A percentile compares a stretch with the other conserved stretches of the same genome.
These are phyloP conservation scores for Lentinula novae-zelandiae DNA, from an alignment of 1,284 basidiomycete genomes.

Conservation along the genomic window DNA sequence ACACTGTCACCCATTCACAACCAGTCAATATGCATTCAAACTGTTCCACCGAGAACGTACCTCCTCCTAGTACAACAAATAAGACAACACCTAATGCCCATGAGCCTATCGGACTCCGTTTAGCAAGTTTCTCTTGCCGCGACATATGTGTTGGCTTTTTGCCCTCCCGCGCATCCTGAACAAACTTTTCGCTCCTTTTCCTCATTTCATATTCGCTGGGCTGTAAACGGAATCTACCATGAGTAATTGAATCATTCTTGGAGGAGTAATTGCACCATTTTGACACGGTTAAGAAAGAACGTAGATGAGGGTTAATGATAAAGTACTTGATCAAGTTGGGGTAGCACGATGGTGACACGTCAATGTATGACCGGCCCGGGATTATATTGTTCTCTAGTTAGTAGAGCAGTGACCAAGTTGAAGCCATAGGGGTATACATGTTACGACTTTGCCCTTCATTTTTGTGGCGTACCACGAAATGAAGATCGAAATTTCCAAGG, in stretches of 20 bases:
- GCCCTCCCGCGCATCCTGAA: constrained; percentile 62
- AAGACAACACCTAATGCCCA: constrained; percentile 67
- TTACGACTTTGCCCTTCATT: too few relatives aligned
- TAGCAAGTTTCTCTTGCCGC: constrained; percentile 63
- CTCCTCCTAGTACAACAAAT: constrained; percentile 75
- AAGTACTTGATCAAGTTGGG: too few relatives aligned
- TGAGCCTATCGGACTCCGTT: constrained; percentile 65
- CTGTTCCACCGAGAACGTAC: constrained; percentile 35
- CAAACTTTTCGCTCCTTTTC: constrained; percentile 74
- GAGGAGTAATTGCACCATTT: neutral
- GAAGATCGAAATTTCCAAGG: too few relatives aligned
- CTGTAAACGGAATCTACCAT: constrained; percentile 25
- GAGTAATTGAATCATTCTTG: neutral
- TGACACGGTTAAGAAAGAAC: neutral
- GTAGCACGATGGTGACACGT: too few relatives aligned
- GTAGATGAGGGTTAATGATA: constrained; percentile 22
- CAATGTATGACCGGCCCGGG: too few relatives aligned
- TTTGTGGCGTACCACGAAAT: too few relatives aligned
- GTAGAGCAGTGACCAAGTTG: too few relatives aligned
- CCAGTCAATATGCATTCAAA: constrained; percentile 6
- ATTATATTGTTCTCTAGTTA: too few relatives aligned
- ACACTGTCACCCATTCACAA: constrained; percentile 38
- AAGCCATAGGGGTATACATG: too few relatives aligned
- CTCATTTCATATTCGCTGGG: constrained; percentile 77
- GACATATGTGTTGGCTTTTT: constrained; percentile 73